Percentiles rank a stretch among this genome's conserved stretches.
These are phyloP conservation scores for Pythium plurisporium DNA, from an alignment of 352 stramenopile genomes.

Conservation along the genomic window DNA sequence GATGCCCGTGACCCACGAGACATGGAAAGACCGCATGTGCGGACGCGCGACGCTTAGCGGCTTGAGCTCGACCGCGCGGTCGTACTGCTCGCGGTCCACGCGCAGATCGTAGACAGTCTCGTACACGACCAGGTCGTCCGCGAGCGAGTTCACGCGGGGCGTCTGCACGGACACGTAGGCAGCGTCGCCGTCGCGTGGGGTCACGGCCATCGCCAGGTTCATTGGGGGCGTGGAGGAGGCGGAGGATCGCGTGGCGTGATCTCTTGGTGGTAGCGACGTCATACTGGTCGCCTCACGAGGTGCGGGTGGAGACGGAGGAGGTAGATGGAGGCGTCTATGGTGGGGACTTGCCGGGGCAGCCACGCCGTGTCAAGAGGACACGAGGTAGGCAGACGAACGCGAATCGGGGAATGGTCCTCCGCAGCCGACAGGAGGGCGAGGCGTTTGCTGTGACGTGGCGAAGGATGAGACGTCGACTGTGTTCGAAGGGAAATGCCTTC, in stretches of 20 bases:
- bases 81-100: slow-evolving; percentile 52
- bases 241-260: neutral
- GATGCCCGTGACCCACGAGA: slow-evolving; percentile 91
- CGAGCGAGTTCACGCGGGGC: slow-evolving; percentile 7
- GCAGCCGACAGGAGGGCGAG: neutral
- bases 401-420: neutral
- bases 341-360: no score
- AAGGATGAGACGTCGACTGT: no score
- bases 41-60: slow-evolving; percentile 75
- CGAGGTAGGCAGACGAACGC: neutral
- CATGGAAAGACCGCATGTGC: slow-evolving; percentile 94
- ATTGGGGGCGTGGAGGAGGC: slow-evolving; percentile 2
- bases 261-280: neutral
- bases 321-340: no score
- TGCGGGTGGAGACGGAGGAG: no score
- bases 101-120: slow-evolving; percentile 35
- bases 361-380: no score
- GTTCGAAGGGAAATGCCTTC: no score
- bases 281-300: no score
- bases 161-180: slow-evolving; percentile 19
- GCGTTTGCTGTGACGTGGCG: neutral
- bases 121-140: slow-evolving; percentile 5
- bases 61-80: slow-evolving; percentile 75
- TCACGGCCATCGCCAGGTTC: slow-evolving; percentile 8
- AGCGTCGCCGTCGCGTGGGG: slow-evolving; percentile 9